Evolutionary conservation across 2,329 filamentous ascomycete species (phyloP).

Genomic region (Colletotrichum sp.): DNA sequence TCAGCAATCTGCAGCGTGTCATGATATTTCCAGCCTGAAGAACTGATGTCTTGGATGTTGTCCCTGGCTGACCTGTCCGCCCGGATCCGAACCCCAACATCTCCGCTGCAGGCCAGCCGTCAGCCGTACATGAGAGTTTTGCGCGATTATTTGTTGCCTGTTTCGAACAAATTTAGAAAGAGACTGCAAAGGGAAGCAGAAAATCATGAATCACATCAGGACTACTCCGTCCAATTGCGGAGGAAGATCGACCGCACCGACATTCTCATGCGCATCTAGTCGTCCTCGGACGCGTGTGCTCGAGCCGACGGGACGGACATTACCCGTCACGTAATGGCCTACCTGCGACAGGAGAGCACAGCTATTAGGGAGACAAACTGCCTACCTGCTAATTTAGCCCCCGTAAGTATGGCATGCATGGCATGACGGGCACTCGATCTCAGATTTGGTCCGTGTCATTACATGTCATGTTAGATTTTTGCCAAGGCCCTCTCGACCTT

Average conservation of each 20-base stretch:
- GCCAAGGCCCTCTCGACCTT: background rate
- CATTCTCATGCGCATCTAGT: background rate
- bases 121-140: background rate
- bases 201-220: background rate
- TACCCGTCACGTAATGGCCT: background rate
- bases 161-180: background rate
- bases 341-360: background rate
- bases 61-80: background rate
- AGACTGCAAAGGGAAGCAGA: background rate
- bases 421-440: background rate
- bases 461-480: background rate
- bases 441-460: slow-evolving; percentile 1
- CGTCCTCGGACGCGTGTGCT: background rate
- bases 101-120: background rate
- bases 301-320: background rate
- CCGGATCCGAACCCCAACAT: background rate
- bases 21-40: background rate
- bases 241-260: background rate
- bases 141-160: background rate
- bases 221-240: background rate
- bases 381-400: background rate
- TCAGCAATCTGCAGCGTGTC: background rate
- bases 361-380: background rate
- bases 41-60: background rate
- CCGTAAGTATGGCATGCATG: background rate